Conservation (phyloP, 139 green algal genomes). For the Penium margaritaceum region DNA sequence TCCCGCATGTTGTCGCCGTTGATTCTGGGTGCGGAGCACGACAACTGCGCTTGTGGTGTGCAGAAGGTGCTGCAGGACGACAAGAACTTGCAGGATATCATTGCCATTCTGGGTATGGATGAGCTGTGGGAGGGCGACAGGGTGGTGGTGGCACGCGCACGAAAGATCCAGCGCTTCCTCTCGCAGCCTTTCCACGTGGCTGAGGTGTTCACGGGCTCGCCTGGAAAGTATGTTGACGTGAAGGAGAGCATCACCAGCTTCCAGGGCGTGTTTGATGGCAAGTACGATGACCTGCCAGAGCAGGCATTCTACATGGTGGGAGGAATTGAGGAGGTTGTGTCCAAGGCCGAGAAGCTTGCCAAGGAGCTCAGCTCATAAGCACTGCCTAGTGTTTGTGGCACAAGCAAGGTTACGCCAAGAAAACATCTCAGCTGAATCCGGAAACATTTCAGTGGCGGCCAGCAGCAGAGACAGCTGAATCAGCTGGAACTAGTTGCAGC, state of each 20-base stretch:
- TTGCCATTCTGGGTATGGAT: slow-evolving; percentile 99
- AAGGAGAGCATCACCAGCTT: slow-evolving; percentile 76
- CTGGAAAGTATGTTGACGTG: slow-evolving; percentile 88
- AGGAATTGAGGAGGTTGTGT: slow-evolving; percentile 75
- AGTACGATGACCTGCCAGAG: slow-evolving; percentile 96
- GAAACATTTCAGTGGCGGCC: too few species aligned
- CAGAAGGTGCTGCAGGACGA: slow-evolving; percentile 88
- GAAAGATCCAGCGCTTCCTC: slow-evolving; percentile 98
- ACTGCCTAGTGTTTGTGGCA: too few species aligned
- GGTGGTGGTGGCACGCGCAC: slow-evolving; percentile 87
- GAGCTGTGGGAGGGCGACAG: slow-evolving; percentile 99
- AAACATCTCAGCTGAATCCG: too few species aligned
- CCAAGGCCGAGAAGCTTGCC: slow-evolving; percentile 81
- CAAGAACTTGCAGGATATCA: slow-evolving; percentile 88
- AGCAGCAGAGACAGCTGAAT: too few species aligned
- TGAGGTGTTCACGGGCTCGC: slow-evolving; percentile 84
- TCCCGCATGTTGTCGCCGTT: too few species aligned
- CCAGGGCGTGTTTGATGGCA: slow-evolving; percentile 77
- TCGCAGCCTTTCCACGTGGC: slow-evolving; percentile 96
- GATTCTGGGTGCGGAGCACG: too few species aligned
- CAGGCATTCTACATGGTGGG: slow-evolving; percentile 99
- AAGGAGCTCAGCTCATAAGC: slow-evolving; percentile 39
- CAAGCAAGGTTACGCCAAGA: too few species aligned
- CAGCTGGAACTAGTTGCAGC: too few species aligned
- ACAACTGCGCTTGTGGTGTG: slow-evolving; percentile 82